phyloP scores from a whole-genome alignment of 345 rosid species.

The Moricandia arvensis region DNA sequence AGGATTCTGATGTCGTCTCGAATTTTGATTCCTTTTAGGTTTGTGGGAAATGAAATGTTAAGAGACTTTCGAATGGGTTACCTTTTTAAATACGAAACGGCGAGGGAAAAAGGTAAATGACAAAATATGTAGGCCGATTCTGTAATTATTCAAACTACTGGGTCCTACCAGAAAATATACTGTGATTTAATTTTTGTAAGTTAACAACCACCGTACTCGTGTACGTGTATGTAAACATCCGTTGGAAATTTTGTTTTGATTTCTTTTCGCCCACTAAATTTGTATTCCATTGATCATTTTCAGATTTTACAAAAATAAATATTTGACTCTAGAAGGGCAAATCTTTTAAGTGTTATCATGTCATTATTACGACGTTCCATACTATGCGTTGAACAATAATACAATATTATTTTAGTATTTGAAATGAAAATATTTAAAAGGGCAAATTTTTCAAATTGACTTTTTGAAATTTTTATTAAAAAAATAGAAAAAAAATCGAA shows the following conservation, averaged over 20 bases:
- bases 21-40: constrained; percentile 9
- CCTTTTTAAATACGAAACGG: constrained; percentile 20
- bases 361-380: background rate
- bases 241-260: background rate
- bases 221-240: background rate
- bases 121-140: constrained; percentile 7
- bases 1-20: background rate
- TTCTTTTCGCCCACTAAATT: no score
- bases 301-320: no score
- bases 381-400: background rate
- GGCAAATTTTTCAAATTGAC: no score
- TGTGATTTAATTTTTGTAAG: background rate
- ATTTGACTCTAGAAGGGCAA: no score
- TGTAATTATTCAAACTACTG: constrained; percentile 9
- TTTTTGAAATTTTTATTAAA: no score
- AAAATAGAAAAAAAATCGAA: no score
- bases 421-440: no score
- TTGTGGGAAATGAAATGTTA: background rate
- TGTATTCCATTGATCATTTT: no score
- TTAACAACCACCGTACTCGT: background rate
- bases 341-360: background rate
- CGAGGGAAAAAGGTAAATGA: constrained; percentile 25
- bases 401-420: background rate
- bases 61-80: constrained; percentile 9
- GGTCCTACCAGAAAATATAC: background rate